phyloP scores from a whole-genome alignment of 169 alveolate species.

The Miamiensis avidus region DNA sequence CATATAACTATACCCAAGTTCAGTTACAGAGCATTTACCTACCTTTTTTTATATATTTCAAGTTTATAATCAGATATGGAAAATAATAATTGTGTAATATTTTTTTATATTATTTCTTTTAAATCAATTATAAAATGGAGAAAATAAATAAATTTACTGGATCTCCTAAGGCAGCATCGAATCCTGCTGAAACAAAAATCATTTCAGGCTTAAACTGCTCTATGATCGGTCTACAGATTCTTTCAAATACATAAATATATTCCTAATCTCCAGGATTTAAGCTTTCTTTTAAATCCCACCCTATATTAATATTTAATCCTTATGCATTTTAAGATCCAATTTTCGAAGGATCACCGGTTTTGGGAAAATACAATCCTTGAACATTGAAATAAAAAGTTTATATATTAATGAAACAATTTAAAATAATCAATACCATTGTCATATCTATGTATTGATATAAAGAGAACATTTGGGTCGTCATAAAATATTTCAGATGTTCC shows the following conservation, averaged over 20 bases:
- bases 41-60: too few species aligned
- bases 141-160: conserved; percentile 61
- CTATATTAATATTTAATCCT: conserved; percentile 63
- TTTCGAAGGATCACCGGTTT: conserved; percentile 42
- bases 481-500: conserved; percentile 83
- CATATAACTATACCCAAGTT: conserved; percentile 36
- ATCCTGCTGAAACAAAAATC: conserved; percentile 78
- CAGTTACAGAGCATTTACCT: background rate
- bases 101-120: too few species aligned
- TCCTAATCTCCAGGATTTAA: conserved; percentile 55
- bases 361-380: conserved; percentile 58
- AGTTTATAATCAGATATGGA: too few species aligned
- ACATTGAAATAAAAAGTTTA: background rate
- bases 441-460: conserved; percentile 79
- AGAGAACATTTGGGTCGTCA: conserved; percentile 71
- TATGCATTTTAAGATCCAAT: conserved; percentile 60
- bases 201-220: conserved; percentile 72
- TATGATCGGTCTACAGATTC: conserved; percentile 58
- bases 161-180: conserved; percentile 79
- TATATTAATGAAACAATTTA: conserved; percentile 2
- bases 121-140: conserved; percentile 70
- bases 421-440: conserved; percentile 68
- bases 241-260: conserved; percentile 65
- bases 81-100: too few species aligned
- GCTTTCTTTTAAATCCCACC: conserved; percentile 55